Conservation (phyloP, 306 rosid species). For the Rosa lucieae region DNA sequence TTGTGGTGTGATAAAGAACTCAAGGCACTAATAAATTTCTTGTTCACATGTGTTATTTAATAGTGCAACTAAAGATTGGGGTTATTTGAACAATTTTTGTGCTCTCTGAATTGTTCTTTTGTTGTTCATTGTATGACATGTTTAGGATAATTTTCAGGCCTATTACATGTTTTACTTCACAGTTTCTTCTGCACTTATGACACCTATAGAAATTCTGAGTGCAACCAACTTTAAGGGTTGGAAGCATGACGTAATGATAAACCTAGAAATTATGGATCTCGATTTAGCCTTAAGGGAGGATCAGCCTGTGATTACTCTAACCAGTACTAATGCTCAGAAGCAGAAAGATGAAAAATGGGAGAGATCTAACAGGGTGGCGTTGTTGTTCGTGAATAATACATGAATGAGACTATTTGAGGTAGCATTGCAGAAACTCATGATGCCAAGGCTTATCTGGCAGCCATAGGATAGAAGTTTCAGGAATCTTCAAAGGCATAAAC, state of each 20-base stretch:
- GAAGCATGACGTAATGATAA: neutral
- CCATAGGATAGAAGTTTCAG: no score
- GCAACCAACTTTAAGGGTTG: neutral
- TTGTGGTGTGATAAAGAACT: constrained; percentile 2
- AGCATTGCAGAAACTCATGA: neutral
- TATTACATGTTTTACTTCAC: neutral
- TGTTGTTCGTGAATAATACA: neutral
- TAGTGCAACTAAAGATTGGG: neutral
- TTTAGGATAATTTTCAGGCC: neutral
- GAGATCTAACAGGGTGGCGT: neutral
- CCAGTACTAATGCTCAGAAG: neutral
- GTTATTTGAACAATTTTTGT: neutral
- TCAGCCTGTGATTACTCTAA: neutral
- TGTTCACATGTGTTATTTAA: neutral
- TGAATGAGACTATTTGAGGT: neutral
- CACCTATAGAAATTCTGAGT: neutral
- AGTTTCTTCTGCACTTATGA: neutral
- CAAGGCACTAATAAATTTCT: neutral
- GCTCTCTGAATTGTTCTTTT: neutral
- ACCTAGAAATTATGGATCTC: neutral
- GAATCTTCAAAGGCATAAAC: no score
- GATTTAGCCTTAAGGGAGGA: neutral
- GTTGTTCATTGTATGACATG: neutral
- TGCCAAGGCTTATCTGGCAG: no score
- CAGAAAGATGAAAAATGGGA: neutral